Base-by-base conservation (phyloP, 768 basidiomycete genomes). In the Daedaleopsis nitida region DNA sequence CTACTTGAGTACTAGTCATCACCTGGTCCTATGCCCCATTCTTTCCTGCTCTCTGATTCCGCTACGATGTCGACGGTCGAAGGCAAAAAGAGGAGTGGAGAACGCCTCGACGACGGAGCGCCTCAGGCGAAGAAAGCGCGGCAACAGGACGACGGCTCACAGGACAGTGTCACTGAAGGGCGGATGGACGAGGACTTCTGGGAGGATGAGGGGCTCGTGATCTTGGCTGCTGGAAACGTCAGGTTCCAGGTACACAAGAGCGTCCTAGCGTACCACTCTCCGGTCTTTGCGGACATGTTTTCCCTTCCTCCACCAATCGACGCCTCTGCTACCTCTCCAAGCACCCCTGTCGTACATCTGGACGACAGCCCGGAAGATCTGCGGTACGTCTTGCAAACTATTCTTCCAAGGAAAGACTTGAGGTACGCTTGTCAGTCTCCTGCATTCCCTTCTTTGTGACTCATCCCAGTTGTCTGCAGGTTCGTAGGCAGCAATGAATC, bases 141-240 rank as follows among this genome's bases (percentile, higher is more conserved):
- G 42, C 42, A n/a, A n/a, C n/a, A n/a, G 14, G n/a, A 4, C 42
- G 42, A n/a, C 17, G 44, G n/a, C n/a, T n/a, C n/a, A n/a, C n/a
- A n/a, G n/a, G n/a, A n/a, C n/a, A n/a, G n/a, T n/a, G n/a, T n/a
- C n/a, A n/a, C n/a, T n/a, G n/a, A 2, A 8, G 17, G 17, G 7
- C 10, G 44, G 44, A 45, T 9, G 49, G 56, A 53, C 3, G 60
- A 63, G 11, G 63, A 71, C 10, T 39, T 73, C n/a, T 74, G 70
- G 70, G 69, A 65, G 34, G 55, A 63, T 7, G 73, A 74, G 47
- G 66, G 73, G 13, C 67, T 50, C 7, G 58, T 74, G 34, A 59
- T 73, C 14, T 21, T 74, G 12, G 54, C 63, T 27, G 69, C 69
- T 11, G 65, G 65, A 11, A 52, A 66, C 21, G 63, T 56, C n/a